These are phyloP conservation scores for Aureobasidium sp. DNA, from an alignment of 2,329 filamentous ascomycete genomes.

Conservation along the genomic window DNA sequence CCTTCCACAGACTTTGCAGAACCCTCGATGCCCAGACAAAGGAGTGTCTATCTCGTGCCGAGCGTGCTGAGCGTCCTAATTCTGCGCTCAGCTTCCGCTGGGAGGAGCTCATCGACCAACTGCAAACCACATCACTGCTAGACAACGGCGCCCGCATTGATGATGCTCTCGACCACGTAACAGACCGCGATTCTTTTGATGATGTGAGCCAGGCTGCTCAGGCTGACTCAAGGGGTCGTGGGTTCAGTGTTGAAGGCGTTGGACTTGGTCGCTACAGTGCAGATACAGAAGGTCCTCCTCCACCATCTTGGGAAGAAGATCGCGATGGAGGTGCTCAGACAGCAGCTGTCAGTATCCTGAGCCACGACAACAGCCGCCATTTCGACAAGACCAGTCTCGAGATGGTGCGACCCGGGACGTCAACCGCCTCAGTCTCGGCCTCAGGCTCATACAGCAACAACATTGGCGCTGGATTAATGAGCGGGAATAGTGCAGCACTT, in stretches of 20 bases:
- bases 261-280: background rate
- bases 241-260: background rate
- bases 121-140: conserved; percentile 23
- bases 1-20: conserved; percentile 43
- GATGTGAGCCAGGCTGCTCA: conserved; percentile 10
- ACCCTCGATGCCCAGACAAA: conserved; percentile 40
- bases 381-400: conserved; percentile 8
- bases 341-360: conserved; percentile 15
- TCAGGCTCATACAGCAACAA: conserved; percentile 3
- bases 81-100: conserved; percentile 42
- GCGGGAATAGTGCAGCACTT: background rate
- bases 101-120: conserved; percentile 45
- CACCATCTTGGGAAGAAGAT: conserved; percentile 12
- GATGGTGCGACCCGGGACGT: background rate
- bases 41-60: conserved; percentile 43
- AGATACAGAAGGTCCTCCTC: conserved; percentile 8
- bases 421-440: background rate
- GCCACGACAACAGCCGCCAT: conserved; percentile 6
- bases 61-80: conserved; percentile 43
- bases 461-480: background rate
- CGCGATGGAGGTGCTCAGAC: conserved; percentile 17
- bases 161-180: conserved; percentile 21
- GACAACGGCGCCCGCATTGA: conserved; percentile 23
- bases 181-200: conserved; percentile 14
- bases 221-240: background rate